Evolutionary conservation across 768 basidiomycete species (phyloP).

Genomic region (Boletus insuetus): DNA sequence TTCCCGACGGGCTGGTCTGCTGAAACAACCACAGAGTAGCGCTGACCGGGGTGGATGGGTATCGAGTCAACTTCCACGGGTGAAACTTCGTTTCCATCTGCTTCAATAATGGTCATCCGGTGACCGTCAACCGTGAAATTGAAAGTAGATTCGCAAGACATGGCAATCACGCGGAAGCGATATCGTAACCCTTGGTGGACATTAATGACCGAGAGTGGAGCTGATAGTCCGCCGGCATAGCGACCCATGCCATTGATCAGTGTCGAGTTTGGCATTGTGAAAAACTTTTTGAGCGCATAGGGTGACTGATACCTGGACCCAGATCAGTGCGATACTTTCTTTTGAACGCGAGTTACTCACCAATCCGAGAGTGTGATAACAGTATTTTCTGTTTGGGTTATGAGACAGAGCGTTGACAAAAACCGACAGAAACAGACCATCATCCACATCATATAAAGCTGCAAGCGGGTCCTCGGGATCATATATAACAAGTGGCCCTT

Average conservation of each 20-base stretch:
- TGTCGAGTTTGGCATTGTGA: constrained; percentile 31
- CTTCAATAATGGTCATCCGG: background rate
- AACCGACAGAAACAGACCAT: constrained; percentile 25
- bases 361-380: constrained; percentile 22
- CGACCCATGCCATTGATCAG: constrained; percentile 57
- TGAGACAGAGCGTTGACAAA: background rate
- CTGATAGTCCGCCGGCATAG: constrained; percentile 38
- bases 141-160: constrained; percentile 41
- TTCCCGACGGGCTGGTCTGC: constrained; percentile 30
- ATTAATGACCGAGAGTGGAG: constrained; percentile 42
- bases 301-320: background rate
- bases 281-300: too few relatives aligned
- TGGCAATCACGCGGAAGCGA: constrained; percentile 50
- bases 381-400: constrained; percentile 29
- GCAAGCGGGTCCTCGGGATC: background rate
- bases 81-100: background rate
- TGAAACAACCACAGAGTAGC: background rate
- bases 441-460: constrained; percentile 41
- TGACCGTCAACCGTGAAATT: background rate
- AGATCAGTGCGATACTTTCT: background rate
- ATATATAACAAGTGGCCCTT: constrained; percentile 27
- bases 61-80: background rate
- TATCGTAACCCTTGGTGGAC: constrained; percentile 43
- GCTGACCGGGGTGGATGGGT: constrained; percentile 26
- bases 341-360: background rate